phyloP scores from a whole-genome alignment of 345 rosid genomes.

The Erodium maritimum region DNA sequence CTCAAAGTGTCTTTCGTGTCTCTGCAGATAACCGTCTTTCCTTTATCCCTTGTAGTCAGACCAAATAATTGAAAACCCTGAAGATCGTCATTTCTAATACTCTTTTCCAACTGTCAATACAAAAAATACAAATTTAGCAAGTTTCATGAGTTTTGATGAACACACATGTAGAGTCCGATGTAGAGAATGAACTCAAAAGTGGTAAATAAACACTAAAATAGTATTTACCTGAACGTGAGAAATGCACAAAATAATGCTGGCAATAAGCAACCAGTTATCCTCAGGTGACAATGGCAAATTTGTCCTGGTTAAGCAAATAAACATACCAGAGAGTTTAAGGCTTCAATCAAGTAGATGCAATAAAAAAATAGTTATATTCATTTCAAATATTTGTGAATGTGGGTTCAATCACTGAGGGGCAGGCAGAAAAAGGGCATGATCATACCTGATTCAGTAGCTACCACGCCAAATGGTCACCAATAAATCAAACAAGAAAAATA shows the following conservation, averaged over 20 bases:
- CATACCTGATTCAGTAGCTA: too few relatives aligned
- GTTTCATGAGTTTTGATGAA: not conserved
- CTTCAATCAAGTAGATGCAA: too few relatives aligned
- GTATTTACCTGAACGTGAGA: conserved; percentile 72
- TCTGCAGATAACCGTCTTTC: conserved; percentile 18
- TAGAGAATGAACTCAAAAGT: not conserved
- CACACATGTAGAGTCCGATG: not conserved
- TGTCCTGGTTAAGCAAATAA: conserved; percentile 34
- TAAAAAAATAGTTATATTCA: too few relatives aligned
- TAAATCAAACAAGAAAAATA: too few relatives aligned
- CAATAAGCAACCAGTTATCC: conserved; percentile 89
- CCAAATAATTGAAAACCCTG: conserved; percentile 45
- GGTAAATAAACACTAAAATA: not conserved
- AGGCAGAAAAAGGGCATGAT: too few relatives aligned
- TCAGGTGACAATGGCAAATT: conserved; percentile 71
- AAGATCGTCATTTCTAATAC: conserved; percentile 72
- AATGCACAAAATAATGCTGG: conserved; percentile 75
- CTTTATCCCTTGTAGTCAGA: conserved; percentile 19
- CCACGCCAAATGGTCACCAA: too few relatives aligned
- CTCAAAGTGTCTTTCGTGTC: conserved; percentile 12
- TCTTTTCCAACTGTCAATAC: conserved; percentile 57
- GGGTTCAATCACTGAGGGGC: too few relatives aligned
- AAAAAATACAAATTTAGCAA: not conserved
- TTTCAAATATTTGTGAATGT: too few relatives aligned
- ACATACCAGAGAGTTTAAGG: not conserved